A percentile compares a stretch with the other conserved stretches of the same genome.
phyloP scores from a whole-genome alignment of 2,329 filamentous ascomycete species.

The Colletotrichum sp. region DNA sequence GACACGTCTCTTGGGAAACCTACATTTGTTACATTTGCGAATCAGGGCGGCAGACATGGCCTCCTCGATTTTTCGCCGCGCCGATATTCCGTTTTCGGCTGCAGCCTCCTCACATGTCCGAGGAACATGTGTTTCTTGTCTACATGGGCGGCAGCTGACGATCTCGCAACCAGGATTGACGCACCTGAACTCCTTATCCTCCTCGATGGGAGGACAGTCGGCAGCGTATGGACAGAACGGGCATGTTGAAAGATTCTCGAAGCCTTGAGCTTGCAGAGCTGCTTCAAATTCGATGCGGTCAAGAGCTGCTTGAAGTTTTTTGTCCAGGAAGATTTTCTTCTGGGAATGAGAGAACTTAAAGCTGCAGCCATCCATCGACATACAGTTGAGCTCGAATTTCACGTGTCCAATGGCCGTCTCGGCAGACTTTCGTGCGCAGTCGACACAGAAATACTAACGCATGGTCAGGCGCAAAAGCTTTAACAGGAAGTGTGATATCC shows the following conservation, averaged over 20 bases:
- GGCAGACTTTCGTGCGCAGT: slow-evolving; percentile 69
- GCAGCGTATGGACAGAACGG: slow-evolving; percentile 85
- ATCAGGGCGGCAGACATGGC: slow-evolving; percentile 86
- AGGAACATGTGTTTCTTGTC: slow-evolving; percentile 72
- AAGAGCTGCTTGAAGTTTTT: slow-evolving; percentile 64
- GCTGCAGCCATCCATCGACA: slow-evolving; percentile 71
- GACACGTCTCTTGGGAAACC: slow-evolving; percentile 16
- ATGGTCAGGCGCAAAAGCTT: background rate
- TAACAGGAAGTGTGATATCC: too few species aligned
- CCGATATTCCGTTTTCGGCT: slow-evolving; percentile 62
- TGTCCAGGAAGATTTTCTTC: slow-evolving; percentile 61
- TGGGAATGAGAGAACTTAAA: slow-evolving; percentile 64
- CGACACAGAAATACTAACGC: slow-evolving; percentile 67
- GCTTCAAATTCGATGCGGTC: slow-evolving; percentile 75
- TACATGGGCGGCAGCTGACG: slow-evolving; percentile 72
- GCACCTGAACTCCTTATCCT: slow-evolving; percentile 77
- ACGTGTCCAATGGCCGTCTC: slow-evolving; percentile 71
- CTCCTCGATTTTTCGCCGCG: slow-evolving; percentile 78
- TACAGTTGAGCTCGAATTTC: slow-evolving; percentile 72
- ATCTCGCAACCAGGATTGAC: slow-evolving; percentile 67
- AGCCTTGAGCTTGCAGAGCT: slow-evolving; percentile 70
- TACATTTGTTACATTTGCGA: slow-evolving; percentile 73
- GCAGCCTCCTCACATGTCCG: slow-evolving; percentile 72
- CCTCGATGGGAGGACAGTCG: slow-evolving; percentile 70
- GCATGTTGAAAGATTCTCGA: slow-evolving; percentile 77